Evolutionary conservation across 169 alveolate species (phyloP).

Genomic region (Eimeria praecox): DNA sequence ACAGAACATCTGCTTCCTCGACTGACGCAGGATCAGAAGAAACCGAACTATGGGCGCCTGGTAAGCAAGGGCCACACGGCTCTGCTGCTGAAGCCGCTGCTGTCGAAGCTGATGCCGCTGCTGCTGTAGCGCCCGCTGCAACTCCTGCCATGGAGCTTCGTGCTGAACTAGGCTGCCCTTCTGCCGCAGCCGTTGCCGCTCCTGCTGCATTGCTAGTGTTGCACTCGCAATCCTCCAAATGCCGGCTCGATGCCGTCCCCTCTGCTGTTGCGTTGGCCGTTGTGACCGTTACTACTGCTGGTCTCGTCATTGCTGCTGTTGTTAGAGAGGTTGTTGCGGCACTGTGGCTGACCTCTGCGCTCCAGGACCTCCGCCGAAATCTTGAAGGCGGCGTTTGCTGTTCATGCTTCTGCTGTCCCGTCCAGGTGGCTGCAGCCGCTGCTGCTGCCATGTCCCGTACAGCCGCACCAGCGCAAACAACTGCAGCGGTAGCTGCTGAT

Average conservation of each 20-base stretch:
- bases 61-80: not conserved
- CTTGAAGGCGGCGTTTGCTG: slow-evolving; percentile 65
- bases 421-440: slow-evolving; percentile 56
- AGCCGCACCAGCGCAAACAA: slow-evolving; percentile 20
- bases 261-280: not conserved
- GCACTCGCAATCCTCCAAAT: not conserved
- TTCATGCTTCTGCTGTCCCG: slow-evolving; percentile 9
- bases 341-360: not conserved
- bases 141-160: not conserved
- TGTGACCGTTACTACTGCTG: slow-evolving; percentile 7
- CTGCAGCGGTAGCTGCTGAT: slow-evolving; percentile 48
- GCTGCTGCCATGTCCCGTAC: slow-evolving; percentile 27
- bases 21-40: not conserved
- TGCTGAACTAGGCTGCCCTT: not conserved
- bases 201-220: not conserved
- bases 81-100: not conserved
- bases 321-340: not conserved
- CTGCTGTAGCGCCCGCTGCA: not conserved
- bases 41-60: not conserved
- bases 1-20: not conserved
- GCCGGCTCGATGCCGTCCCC: not conserved
- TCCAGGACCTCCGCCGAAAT: slow-evolving; percentile 25
- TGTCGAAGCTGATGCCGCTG: not conserved
- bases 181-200: slow-evolving; percentile 44
- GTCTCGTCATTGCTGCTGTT: not conserved